These are phyloP conservation scores for Globisporangium mamillatum DNA, from an alignment of 352 stramenopile species.

Conservation along the genomic window DNA sequence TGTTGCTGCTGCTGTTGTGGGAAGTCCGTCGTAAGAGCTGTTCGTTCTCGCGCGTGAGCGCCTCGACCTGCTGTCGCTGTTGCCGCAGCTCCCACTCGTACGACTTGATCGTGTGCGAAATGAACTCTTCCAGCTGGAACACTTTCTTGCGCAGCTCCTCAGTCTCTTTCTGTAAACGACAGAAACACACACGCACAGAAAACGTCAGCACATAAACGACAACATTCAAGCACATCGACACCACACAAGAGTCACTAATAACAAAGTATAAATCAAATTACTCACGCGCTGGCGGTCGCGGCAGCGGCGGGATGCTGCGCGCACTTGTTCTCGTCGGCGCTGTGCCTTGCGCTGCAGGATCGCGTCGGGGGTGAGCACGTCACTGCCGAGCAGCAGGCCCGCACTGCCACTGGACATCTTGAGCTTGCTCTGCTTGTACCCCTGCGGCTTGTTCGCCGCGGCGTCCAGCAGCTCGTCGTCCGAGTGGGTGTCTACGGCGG, in stretches of 20 bases:
- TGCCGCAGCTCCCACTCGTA: slow-evolving; percentile 53
- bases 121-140: slow-evolving; percentile 68
- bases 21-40: slow-evolving; percentile 24
- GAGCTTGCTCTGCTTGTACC: slow-evolving; percentile 19
- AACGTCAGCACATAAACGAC: background rate
- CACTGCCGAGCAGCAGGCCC: slow-evolving; percentile 1
- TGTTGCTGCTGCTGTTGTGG: background rate
- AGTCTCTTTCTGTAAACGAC: slow-evolving; percentile 38
- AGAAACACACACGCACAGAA: background rate
- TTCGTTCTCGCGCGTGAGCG: slow-evolving; percentile 44
- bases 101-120: slow-evolving; percentile 50
- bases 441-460: slow-evolving; percentile 7
- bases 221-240: background rate
- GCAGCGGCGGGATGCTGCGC: slow-evolving; percentile 51
- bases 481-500: slow-evolving; percentile 36
- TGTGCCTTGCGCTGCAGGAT: slow-evolving; percentile 61
- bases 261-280: background rate
- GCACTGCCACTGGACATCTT: slow-evolving; percentile 9
- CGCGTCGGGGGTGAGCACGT: slow-evolving; percentile 39
- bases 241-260: background rate
- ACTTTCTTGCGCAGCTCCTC: slow-evolving; percentile 68
- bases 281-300: slow-evolving; percentile 52
- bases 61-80: slow-evolving; percentile 39
- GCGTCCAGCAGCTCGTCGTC: slow-evolving; percentile 35
- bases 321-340: slow-evolving; percentile 58